Evolutionary conservation across 2,329 filamentous ascomycete genomes (phyloP).

Genomic region (Chaetomiaceae sp.): DNA sequence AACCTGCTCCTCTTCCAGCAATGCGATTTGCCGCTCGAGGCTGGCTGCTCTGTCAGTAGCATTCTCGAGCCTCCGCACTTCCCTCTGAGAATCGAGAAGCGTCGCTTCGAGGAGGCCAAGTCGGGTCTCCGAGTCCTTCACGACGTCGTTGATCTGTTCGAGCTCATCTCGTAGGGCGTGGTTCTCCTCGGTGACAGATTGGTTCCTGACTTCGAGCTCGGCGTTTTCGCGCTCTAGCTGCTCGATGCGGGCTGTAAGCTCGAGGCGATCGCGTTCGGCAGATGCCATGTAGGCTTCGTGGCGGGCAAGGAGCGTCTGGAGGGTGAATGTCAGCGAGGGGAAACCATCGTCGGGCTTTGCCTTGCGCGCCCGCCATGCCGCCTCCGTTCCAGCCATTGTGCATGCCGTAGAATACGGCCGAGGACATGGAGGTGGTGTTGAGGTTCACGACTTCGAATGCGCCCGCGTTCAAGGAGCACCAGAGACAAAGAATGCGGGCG

Average conservation of each 20-base stretch:
- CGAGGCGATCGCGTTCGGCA: constrained; percentile 76
- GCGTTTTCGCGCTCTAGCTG: constrained; percentile 70
- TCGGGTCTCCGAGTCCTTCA: constrained; percentile 73
- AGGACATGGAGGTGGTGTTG: neutral
- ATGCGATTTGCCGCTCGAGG: constrained; percentile 73
- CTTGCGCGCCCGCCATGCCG: constrained; percentile 7
- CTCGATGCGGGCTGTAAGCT: constrained; percentile 69
- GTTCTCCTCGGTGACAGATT: constrained; percentile 77
- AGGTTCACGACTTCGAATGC: neutral
- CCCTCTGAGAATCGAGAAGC: constrained; percentile 71
- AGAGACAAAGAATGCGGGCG: constrained; percentile 13
- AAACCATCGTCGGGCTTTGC: constrained; percentile 14
- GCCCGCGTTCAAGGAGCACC: neutral
- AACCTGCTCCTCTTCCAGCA: constrained; percentile 78
- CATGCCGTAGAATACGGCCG: neutral
- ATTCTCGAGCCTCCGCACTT: constrained; percentile 68
- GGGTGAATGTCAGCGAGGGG: constrained; percentile 63
- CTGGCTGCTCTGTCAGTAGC: constrained; percentile 71
- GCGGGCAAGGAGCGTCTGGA: constrained; percentile 83
- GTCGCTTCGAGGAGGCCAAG: constrained; percentile 73
- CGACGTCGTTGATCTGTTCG: constrained; percentile 74
- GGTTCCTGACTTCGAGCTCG: constrained; percentile 71
- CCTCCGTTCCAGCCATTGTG: constrained; percentile 9
- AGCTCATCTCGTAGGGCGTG: constrained; percentile 75
- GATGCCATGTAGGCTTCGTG: constrained; percentile 95